Evolutionary conservation across 2,329 filamentous ascomycete genomes (phyloP).

Genomic region (Ceratocystis alfenasii): DNA sequence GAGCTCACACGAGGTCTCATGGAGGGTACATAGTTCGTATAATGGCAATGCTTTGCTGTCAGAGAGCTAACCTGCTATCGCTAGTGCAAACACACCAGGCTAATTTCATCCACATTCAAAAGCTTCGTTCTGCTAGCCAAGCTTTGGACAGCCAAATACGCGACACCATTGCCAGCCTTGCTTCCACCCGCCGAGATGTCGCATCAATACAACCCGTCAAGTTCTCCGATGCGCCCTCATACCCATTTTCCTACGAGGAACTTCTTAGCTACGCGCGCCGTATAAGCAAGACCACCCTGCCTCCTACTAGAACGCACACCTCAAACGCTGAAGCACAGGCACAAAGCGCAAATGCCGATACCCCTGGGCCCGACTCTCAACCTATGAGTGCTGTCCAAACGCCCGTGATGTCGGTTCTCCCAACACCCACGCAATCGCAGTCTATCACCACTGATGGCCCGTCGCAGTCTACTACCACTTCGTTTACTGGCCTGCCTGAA

Average conservation of each 20-base stretch:
- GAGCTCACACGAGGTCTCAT: slow-evolving; percentile 55
- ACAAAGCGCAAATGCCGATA: slow-evolving; percentile 27
- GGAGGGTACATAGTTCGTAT: slow-evolving; percentile 37
- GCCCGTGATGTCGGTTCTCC: slow-evolving; percentile 22
- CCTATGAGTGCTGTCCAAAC: slow-evolving; percentile 28
- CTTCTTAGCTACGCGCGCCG: slow-evolving; percentile 66
- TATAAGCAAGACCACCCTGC: slow-evolving; percentile 69
- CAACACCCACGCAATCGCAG: slow-evolving; percentile 26
- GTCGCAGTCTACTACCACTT: slow-evolving; percentile 28
- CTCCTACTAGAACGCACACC: slow-evolving; percentile 36
- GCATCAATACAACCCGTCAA: slow-evolving; percentile 48
- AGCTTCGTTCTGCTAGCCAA: slow-evolving; percentile 54
- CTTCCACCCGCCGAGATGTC: slow-evolving; percentile 61
- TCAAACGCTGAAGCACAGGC: slow-evolving; percentile 26
- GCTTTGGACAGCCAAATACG: slow-evolving; percentile 61
- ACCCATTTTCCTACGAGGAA: slow-evolving; percentile 55
- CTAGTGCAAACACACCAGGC: slow-evolving; percentile 62
- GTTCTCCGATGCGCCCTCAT: slow-evolving; percentile 40
- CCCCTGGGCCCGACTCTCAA: slow-evolving; percentile 29
- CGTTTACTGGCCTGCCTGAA: slow-evolving; percentile 37
- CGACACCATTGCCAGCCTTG: slow-evolving; percentile 56
- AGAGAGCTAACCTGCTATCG: not conserved
- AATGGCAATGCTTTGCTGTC: not conserved
- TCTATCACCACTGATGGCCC: slow-evolving; percentile 22
- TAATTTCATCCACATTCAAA: slow-evolving; percentile 56